These are phyloP conservation scores for Hypoxylon subgilvum DNA, from an alignment of 495 filamentous ascomycete genomes.

Conservation along the genomic window DNA sequence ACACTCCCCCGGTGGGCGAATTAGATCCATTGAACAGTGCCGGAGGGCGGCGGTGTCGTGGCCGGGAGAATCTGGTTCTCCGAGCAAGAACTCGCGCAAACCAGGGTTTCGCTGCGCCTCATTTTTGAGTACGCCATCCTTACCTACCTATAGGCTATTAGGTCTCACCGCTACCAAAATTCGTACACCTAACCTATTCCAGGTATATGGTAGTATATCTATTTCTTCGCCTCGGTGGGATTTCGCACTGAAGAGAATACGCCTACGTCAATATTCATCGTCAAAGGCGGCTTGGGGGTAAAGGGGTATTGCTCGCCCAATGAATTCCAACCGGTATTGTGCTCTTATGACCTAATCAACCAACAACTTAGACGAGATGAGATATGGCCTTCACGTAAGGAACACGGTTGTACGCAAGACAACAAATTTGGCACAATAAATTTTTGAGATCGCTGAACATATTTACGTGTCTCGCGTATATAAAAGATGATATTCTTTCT, in stretches of 20 bases:
- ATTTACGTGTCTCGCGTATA: neutral
- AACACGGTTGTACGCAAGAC: neutral
- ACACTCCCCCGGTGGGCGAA: neutral
- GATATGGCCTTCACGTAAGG: neutral
- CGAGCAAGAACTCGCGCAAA: neutral
- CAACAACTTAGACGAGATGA: neutral
- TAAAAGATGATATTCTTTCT: neutral
- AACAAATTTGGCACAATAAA: too few relatives aligned
- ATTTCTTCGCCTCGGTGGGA: too few relatives aligned
- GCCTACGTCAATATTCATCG: too few relatives aligned
- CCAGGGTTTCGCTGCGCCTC: neutral
- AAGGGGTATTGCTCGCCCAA: too few relatives aligned
- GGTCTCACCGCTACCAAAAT: neutral
- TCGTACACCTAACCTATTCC: neutral
- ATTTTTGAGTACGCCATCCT: neutral
- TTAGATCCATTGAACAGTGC: neutral
- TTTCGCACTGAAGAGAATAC: too few relatives aligned
- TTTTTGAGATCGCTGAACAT: neutral
- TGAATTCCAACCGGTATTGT: too few relatives aligned
- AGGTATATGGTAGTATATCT: too few relatives aligned
- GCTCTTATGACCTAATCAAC: too few relatives aligned
- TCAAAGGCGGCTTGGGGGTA: too few relatives aligned
- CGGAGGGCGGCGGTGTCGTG: neutral
- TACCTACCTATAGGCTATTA: neutral
- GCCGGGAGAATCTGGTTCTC: neutral